Evolutionary conservation across 2,329 filamentous ascomycete genomes (phyloP).

Genomic region (Orbilia oligospora): DNA sequence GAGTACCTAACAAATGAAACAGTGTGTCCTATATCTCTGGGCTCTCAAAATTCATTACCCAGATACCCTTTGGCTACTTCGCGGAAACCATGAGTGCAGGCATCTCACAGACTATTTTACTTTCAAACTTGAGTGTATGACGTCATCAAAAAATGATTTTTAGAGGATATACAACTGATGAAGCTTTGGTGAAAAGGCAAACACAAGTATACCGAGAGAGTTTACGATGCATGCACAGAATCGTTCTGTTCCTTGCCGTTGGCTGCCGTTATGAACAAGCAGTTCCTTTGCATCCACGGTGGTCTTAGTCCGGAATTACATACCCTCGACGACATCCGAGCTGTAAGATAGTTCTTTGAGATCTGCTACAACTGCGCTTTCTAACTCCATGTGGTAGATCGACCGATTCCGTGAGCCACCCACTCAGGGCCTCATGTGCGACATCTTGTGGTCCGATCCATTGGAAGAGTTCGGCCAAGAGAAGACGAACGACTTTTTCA

Average conservation of each 20-base stretch:
- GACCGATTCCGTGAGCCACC: constrained; percentile 98
- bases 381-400: constrained; percentile 73
- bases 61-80: constrained; percentile 94
- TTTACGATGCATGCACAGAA: constrained; percentile 99
- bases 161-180: constrained; percentile 19
- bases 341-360: constrained; percentile 71
- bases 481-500: constrained; percentile 96
- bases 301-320: constrained; percentile 96
- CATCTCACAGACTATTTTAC: constrained; percentile 99
- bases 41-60: constrained; percentile 99
- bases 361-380: constrained; percentile 1
- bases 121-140: constrained; percentile 93
- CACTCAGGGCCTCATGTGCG: constrained; percentile 98
- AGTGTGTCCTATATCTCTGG: constrained; percentile 98
- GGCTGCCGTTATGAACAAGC: constrained; percentile 99
- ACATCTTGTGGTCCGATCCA: constrained; percentile 98
- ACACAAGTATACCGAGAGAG: constrained; percentile 96
- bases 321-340: constrained; percentile 93
- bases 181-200: constrained; percentile 69
- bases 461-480: constrained; percentile 99
- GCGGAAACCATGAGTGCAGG: constrained; percentile 98
- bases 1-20: constrained; percentile 65
- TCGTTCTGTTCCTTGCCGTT: constrained; percentile 95
- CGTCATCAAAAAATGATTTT: constrained; percentile 9
- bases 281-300: constrained; percentile 98